Conservation (phyloP, 495 filamentous ascomycete genomes). For the Aspergillus campestris region DNA sequence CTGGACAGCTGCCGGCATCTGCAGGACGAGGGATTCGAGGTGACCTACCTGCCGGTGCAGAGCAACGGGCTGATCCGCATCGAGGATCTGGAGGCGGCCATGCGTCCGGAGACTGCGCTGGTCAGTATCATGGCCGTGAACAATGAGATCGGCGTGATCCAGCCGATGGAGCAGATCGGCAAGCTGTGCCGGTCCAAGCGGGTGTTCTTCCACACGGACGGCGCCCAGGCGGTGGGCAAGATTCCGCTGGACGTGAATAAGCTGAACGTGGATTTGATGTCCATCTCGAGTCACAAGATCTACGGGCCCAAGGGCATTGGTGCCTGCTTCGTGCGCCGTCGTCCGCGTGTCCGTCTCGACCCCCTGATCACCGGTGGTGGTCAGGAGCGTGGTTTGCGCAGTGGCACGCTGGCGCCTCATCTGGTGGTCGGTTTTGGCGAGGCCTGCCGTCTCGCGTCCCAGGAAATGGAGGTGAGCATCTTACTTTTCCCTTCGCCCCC, state of each 20-base stretch:
- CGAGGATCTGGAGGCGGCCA: slow-evolving; percentile 79
- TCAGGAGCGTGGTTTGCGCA: slow-evolving; percentile 88
- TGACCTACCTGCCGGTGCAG: slow-evolving; percentile 91
- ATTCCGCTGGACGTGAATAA: slow-evolving; percentile 94
- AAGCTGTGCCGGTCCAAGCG: slow-evolving; percentile 85
- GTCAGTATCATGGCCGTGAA: slow-evolving; percentile 99
- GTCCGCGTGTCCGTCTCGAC: slow-evolving; percentile 87
- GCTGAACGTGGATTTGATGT: slow-evolving; percentile 97
- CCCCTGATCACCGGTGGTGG: slow-evolving; percentile 95
- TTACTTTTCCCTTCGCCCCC: slow-evolving; percentile 2
- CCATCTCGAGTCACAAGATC: slow-evolving; percentile 97
- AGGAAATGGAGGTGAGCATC: slow-evolving; percentile 75
- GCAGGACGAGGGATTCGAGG: slow-evolving; percentile 91
- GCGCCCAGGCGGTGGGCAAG: slow-evolving; percentile 92
- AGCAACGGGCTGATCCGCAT: slow-evolving; percentile 75
- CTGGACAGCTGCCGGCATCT: slow-evolving; percentile 94
- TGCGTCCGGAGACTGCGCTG: slow-evolving; percentile 81
- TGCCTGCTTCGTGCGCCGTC: slow-evolving; percentile 86
- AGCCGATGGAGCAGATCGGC: slow-evolving; percentile 89
- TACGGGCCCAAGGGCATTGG: slow-evolving; percentile 97
- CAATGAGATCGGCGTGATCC: slow-evolving; percentile 98
- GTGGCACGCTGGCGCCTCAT: slow-evolving; percentile 85
- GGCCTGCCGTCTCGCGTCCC: slow-evolving; percentile 81
- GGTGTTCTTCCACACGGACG: slow-evolving; percentile 98
- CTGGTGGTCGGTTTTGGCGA: slow-evolving; percentile 90